A percentile compares a stretch with the other conserved stretches of the same genome.
phyloP scores from a whole-genome alignment of 1,284 basidiomycete species.

The Boletellus sp. region DNA sequence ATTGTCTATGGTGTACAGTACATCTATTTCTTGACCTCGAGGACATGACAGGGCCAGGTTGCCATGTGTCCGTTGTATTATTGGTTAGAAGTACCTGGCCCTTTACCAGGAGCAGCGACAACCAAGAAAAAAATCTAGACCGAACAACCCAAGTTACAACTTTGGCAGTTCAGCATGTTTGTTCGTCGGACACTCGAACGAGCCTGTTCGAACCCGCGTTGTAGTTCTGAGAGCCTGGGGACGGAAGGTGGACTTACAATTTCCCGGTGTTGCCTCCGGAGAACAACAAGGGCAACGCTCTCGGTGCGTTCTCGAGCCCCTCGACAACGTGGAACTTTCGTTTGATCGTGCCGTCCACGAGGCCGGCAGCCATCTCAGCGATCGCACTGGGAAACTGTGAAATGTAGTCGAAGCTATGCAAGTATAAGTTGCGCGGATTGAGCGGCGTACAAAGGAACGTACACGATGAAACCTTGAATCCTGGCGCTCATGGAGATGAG shows the following conservation, averaged over 20 bases:
- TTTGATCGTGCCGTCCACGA: conserved; percentile 73
- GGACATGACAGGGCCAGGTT: background rate
- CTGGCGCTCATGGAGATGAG: conserved; percentile 76
- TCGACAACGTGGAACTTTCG: conserved; percentile 78
- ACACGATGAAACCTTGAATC: conserved; percentile 85
- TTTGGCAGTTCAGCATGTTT: conserved; percentile 16
- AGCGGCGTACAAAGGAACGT: conserved; percentile 21
- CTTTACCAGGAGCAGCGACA: too few relatives aligned
- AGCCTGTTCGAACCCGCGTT: conserved; percentile 35
- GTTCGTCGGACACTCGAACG: conserved; percentile 46
- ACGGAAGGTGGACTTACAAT: conserved; percentile 49
- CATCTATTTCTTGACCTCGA: conserved; percentile 13
- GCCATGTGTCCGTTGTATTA: background rate
- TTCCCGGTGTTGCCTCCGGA: conserved; percentile 82
- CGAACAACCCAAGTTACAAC: conserved; percentile 21
- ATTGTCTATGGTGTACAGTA: conserved; percentile 1
- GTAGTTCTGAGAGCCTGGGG: background rate
- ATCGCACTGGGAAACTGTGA: conserved; percentile 52
- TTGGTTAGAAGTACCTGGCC: background rate
- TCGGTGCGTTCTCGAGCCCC: conserved; percentile 70
- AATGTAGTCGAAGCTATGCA: conserved; percentile 62
- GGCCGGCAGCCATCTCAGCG: conserved; percentile 50
- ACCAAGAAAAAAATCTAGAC: background rate
- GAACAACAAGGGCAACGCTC: conserved; percentile 68
- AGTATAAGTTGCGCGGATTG: background rate